These are phyloP conservation scores for Vaccinium macrocarpon DNA, from an alignment of 148 eudicot genomes.

Conservation along the genomic window DNA sequence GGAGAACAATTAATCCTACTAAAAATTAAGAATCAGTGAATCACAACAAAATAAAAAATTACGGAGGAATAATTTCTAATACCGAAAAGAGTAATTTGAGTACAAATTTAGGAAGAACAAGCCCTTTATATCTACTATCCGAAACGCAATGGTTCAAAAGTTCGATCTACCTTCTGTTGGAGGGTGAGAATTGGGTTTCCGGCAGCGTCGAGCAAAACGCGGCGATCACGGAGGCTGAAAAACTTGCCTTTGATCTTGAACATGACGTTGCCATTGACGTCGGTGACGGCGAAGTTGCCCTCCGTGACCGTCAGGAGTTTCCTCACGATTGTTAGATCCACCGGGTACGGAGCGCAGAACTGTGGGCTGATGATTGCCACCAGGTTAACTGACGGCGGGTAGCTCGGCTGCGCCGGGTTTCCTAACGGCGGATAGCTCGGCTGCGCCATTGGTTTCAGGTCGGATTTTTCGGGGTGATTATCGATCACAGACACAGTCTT, in stretches of 20 bases:
- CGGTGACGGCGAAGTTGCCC: conserved; percentile 22
- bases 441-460: neutral
- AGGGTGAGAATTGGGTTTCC: conserved; percentile 23
- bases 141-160: neutral
- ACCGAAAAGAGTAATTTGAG: no score
- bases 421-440: no score
- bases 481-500: neutral
- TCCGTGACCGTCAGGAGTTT: neutral
- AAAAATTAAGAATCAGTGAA: no score
- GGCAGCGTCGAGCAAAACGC: conserved; percentile 7
- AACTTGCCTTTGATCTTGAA: conserved; percentile 21
- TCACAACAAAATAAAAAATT: no score
- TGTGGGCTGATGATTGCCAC: conserved; percentile 27
- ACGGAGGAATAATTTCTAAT: no score
- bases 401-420: neutral
- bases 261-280: conserved; percentile 30
- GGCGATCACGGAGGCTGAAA: conserved; percentile 20
- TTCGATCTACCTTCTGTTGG: conserved; percentile 11
- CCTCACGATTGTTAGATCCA: conserved; percentile 24
- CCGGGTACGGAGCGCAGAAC: conserved; percentile 27
- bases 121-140: no score
- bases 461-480: neutral
- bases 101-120: no score
- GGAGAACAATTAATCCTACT: no score
- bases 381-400: neutral